Evolutionary conservation across 371 early-diverging fungal species (phyloP).

Genomic region (Funneliformis caledonium): DNA sequence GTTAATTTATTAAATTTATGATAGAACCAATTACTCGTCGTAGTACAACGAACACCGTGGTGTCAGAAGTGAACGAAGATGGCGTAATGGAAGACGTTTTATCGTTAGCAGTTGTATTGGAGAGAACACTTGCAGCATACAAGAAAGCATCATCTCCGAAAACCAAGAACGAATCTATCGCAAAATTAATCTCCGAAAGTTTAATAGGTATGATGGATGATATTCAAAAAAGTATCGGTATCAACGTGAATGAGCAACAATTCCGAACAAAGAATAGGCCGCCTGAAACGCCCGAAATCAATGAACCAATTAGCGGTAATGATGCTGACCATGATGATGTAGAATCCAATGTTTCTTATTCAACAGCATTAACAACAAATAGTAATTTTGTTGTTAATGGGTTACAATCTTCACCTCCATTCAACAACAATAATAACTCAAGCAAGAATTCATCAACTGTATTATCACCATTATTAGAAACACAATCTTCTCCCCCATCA

Average conservation of each 20-base stretch:
- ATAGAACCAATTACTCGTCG: not conserved
- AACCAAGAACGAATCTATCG: constrained; percentile 26
- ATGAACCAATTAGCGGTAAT: not conserved
- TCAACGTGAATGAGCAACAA: not conserved
- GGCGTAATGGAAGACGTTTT: constrained; percentile 23
- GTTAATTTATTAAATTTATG: not conserved
- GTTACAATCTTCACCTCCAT: not conserved
- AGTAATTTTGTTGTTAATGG: not conserved
- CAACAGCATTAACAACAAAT: constrained; percentile 1
- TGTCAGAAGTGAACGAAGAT: constrained; percentile 29
- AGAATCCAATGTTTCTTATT: constrained; percentile 20
- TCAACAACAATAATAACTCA: not conserved
- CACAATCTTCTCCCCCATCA: not conserved
- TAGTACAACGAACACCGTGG: not conserved
- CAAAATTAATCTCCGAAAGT: constrained; percentile 37
- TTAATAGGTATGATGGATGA: constrained; percentile 32
- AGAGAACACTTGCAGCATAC: constrained; percentile 28
- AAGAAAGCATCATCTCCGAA: constrained; percentile 20
- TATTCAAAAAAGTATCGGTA: constrained; percentile 13
- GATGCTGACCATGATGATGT: not conserved
- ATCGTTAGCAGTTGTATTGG: constrained; percentile 10
- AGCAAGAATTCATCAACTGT: not conserved
- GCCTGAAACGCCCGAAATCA: not conserved
- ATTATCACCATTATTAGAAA: constrained; percentile 18
- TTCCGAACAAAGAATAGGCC: not conserved